phyloP scores from a whole-genome alignment of 1,284 basidiomycete species.

The Xanthoconium separans region DNA sequence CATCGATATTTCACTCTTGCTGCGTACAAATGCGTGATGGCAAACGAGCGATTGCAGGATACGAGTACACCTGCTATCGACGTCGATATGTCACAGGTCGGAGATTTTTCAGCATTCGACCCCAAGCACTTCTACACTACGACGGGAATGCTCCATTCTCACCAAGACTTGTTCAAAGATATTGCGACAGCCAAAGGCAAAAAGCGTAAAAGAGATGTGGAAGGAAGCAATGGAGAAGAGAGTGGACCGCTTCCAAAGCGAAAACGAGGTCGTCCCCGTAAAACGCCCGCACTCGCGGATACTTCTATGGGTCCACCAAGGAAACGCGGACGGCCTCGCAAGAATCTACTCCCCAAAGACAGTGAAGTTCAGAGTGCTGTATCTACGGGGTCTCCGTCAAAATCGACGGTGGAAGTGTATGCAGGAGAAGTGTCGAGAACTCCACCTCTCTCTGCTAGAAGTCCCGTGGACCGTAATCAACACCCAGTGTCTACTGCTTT shows the following conservation, averaged over 20 bases:
- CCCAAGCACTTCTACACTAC: constrained; percentile 54
- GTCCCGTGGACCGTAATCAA: not conserved
- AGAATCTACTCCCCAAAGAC: constrained; percentile 16
- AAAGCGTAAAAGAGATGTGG: constrained; percentile 30
- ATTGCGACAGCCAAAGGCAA: constrained; percentile 23
- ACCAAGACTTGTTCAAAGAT: constrained; percentile 50
- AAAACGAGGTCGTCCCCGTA: constrained; percentile 40
- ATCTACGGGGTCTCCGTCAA: not conserved
- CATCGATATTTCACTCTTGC: constrained; percentile 74
- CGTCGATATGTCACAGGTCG: constrained; percentile 48
- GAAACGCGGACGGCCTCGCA: constrained; percentile 39
- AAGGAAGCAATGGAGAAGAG: constrained; percentile 20
- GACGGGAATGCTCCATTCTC: constrained; percentile 39
- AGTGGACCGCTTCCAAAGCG: constrained; percentile 34
- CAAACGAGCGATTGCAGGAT: constrained; percentile 58
- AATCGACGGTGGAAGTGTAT: not conserved
- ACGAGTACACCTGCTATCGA: constrained; percentile 40
- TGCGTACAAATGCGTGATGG: constrained; percentile 55
- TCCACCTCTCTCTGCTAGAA: not conserved
- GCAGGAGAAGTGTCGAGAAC: not conserved
- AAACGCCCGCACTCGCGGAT: constrained; percentile 17
- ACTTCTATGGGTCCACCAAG: constrained; percentile 10
- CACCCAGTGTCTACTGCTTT: not conserved
- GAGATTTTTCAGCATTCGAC: constrained; percentile 50
- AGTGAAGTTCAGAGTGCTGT: not conserved